phyloP scores from a whole-genome alignment of 2,329 filamentous ascomycete genomes.

The Aspergillus bombycis region DNA sequence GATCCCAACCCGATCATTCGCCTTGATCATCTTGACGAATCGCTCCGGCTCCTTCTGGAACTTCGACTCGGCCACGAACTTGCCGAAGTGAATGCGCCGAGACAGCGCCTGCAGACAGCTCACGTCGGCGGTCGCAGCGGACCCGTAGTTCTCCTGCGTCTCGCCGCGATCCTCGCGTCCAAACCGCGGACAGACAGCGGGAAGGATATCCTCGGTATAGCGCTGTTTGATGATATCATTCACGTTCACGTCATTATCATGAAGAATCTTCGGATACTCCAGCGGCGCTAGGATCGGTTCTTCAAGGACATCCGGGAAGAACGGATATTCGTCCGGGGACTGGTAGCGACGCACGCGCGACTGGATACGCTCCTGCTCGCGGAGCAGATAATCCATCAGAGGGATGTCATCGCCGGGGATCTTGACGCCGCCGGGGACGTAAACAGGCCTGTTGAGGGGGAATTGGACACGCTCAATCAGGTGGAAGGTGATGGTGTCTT shows the following conservation, averaged over 20 bases:
- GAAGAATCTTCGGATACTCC: slow-evolving; percentile 83
- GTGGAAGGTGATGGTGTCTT: slow-evolving; percentile 97
- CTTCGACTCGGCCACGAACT: slow-evolving; percentile 97
- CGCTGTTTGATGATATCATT: slow-evolving; percentile 84
- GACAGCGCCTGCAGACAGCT: slow-evolving; percentile 86
- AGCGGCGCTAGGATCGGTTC: slow-evolving; percentile 84
- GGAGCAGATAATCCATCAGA: slow-evolving; percentile 92
- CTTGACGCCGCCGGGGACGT: slow-evolving; percentile 74
- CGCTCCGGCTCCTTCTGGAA: slow-evolving; percentile 80
- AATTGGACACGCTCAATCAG: slow-evolving; percentile 98
- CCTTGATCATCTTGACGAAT: slow-evolving; percentile 82
- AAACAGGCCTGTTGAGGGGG: slow-evolving; percentile 86
- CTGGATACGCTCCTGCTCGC: slow-evolving; percentile 86
- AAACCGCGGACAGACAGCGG: slow-evolving; percentile 77
- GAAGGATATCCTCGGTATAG: slow-evolving; percentile 83
- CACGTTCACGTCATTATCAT: slow-evolving; percentile 86
- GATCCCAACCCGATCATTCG: slow-evolving; percentile 77
- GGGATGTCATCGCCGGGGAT: slow-evolving; percentile 74
- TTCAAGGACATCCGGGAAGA: slow-evolving; percentile 83
- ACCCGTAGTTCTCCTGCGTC: slow-evolving; percentile 92
- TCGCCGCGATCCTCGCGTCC: slow-evolving; percentile 78
- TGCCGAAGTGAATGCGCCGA: slow-evolving; percentile 92
- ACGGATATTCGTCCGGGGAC: slow-evolving; percentile 94
- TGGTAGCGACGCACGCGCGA: slow-evolving; percentile 93
- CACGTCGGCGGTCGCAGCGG: slow-evolving; percentile 88